Conservation (phyloP, 345 rosid genomes). For the Murraya koenigii region DNA sequence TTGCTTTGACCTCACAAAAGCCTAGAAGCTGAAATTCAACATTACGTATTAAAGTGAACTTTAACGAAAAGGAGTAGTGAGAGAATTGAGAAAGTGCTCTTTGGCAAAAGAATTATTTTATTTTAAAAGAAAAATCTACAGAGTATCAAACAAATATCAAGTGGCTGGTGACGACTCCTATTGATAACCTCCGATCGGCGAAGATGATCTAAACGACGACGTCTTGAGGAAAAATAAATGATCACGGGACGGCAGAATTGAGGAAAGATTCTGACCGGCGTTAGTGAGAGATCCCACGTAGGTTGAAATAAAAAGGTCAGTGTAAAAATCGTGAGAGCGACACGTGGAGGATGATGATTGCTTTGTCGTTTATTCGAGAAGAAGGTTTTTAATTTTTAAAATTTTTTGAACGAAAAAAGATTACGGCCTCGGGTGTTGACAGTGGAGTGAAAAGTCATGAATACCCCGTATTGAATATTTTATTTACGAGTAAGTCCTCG, state of each 20-base stretch:
- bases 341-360: slow-evolving; percentile 27
- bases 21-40: slow-evolving; percentile 12
- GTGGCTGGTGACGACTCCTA: neutral
- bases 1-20: neutral
- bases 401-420: neutral
- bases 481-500: neutral
- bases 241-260: slow-evolving; percentile 6
- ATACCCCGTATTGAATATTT: neutral
- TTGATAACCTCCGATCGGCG: slow-evolving; percentile 16
- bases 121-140: neutral
- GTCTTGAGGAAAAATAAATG: slow-evolving; percentile 5
- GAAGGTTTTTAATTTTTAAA: neutral
- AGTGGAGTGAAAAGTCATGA: neutral
- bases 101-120: neutral
- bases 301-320: neutral
- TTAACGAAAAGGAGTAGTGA: too few relatives aligned
- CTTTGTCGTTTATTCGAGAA: neutral
- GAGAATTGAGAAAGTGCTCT: neutral
- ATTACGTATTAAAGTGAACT: neutral
- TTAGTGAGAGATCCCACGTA: slow-evolving; percentile 24
- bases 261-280: slow-evolving; percentile 22
- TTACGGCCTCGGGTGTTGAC: neutral
- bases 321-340: neutral
- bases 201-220: slow-evolving; percentile 17
- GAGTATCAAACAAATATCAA: neutral